Percentiles rank a stretch among this genome's conserved stretches.
These are phyloP conservation scores for Dictyostelium capitatum DNA, from an alignment of 78 protist species.

Conservation along the genomic window DNA sequence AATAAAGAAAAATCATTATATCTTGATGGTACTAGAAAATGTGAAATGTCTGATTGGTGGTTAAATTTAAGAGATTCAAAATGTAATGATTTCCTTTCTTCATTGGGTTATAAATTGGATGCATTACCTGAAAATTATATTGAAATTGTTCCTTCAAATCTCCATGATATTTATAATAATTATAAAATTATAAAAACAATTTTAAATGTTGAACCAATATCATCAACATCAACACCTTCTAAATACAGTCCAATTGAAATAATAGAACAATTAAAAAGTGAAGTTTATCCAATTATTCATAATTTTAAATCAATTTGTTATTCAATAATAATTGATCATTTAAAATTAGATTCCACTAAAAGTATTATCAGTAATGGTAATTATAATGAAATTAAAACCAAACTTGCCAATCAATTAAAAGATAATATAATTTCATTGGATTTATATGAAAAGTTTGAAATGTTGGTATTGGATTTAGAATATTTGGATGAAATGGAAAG, in stretches of 20 bases:
- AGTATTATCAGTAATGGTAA: too few relatives aligned
- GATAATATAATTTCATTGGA: not conserved
- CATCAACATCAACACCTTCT: not conserved
- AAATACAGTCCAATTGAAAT: slow-evolving; percentile 25
- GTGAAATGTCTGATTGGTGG: slow-evolving; percentile 75
- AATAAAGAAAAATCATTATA: slow-evolving; percentile 4
- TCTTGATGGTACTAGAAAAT: slow-evolving; percentile 39
- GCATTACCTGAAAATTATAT: slow-evolving; percentile 74
- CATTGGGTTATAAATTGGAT: slow-evolving; percentile 37
- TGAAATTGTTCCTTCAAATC: slow-evolving; percentile 48
- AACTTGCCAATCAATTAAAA: not conserved
- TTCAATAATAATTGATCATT: slow-evolving; percentile 45
- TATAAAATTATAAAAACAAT: slow-evolving; percentile 29
- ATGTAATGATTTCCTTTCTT: slow-evolving; percentile 10
- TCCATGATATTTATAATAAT: slow-evolving; percentile 25
- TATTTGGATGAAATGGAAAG: slow-evolving; percentile 53
- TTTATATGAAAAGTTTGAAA: slow-evolving; percentile 1
- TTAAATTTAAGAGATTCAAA: slow-evolving; percentile 31
- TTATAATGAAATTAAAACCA: not conserved
- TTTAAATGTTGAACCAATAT: not conserved
- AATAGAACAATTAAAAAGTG: slow-evolving; percentile 25
- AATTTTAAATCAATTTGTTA: slow-evolving; percentile 20
- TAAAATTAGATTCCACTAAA: not conserved
- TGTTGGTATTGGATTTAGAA: slow-evolving; percentile 38
- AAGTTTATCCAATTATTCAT: slow-evolving; percentile 58